Conservation (phyloP, 192 early-diverging fungal species). For the Irineochytrium annulatum region DNA sequence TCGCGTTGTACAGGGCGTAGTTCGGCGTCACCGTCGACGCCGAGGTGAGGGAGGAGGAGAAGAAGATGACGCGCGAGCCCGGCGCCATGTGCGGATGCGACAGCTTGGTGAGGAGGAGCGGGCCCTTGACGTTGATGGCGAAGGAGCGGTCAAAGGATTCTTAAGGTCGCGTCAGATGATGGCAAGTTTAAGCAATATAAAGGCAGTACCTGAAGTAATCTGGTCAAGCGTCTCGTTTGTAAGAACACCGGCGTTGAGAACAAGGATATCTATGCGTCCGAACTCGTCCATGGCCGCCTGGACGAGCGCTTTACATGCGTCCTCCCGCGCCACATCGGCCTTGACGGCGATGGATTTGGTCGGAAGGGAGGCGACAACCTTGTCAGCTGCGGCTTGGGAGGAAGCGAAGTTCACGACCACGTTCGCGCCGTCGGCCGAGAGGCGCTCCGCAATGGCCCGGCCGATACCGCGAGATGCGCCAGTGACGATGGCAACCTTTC, state of each 20-base stretch:
- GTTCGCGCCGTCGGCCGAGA: slow-evolving; percentile 25
- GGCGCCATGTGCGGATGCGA: slow-evolving; percentile 21
- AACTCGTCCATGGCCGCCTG: slow-evolving; percentile 27
- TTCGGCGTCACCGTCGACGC: slow-evolving; percentile 13
- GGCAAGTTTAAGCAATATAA: too few relatives aligned
- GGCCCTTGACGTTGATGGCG: slow-evolving; percentile 38
- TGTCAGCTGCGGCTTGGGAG: slow-evolving; percentile 11
- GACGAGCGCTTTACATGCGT: slow-evolving; percentile 23
- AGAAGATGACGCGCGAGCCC: slow-evolving; percentile 33
- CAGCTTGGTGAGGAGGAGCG: slow-evolving; percentile 38
- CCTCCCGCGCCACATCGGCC: slow-evolving; percentile 28
- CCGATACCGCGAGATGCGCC: slow-evolving; percentile 37
- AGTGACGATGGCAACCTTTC: slow-evolving; percentile 30
- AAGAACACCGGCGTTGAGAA: slow-evolving; percentile 42
- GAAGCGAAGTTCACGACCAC: slow-evolving; percentile 28
- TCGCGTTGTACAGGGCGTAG: slow-evolving; percentile 25
- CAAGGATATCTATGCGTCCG: slow-evolving; percentile 39
- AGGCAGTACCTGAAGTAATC: too few relatives aligned
- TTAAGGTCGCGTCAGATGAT: too few relatives aligned
- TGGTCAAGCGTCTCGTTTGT: slow-evolving; percentile 12
- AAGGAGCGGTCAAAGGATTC: slow-evolving; percentile 26
- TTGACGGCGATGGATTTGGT: slow-evolving; percentile 33
- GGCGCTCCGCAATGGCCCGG: slow-evolving; percentile 20
- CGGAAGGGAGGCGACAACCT: slow-evolving; percentile 4
- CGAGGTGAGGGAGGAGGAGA: slow-evolving; percentile 30